Conservation (phyloP, 768 basidiomycete species). For the Suillus ampliporus region DNA sequence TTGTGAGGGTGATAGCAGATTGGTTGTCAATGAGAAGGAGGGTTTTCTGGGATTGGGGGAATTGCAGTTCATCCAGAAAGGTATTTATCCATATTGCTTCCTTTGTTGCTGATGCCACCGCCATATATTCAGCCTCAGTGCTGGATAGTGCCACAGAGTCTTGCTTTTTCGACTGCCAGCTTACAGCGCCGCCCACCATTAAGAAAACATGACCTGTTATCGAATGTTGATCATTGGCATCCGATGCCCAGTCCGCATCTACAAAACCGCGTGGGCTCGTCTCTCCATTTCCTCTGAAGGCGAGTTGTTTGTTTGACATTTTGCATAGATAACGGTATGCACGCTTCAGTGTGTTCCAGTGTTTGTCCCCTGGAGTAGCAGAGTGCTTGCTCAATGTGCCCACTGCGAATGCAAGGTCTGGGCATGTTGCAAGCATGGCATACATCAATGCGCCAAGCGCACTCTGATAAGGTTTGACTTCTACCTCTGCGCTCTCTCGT, state of each 20-base stretch:
- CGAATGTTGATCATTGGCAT: constrained; percentile 6
- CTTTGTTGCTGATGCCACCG: constrained; percentile 35
- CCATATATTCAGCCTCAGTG: constrained; percentile 52
- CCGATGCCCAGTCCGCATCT: constrained; percentile 20
- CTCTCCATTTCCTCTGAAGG: not conserved
- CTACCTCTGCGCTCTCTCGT: not conserved
- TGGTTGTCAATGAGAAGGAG: constrained; percentile 22
- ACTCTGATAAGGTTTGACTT: not conserved
- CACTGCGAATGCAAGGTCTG: constrained; percentile 9
- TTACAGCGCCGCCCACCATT: constrained; percentile 40
- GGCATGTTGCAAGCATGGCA: constrained; percentile 14
- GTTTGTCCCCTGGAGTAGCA: constrained; percentile 8
- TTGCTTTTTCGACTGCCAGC: constrained; percentile 37
- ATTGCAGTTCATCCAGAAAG: constrained; percentile 26
- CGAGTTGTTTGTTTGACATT: constrained; percentile 8
- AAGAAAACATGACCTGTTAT: constrained; percentile 39
- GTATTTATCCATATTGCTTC: constrained; percentile 31
- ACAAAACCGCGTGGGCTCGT: not conserved
- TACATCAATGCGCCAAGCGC: constrained; percentile 21
- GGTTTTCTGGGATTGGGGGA: constrained; percentile 2
- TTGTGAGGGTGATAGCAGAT: not conserved
- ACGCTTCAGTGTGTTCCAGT: constrained; percentile 17
- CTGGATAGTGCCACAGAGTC: constrained; percentile 31
- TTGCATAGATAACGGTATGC: constrained; percentile 26
- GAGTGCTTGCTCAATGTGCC: constrained; percentile 8